Evolutionary conservation across 176 grass and related monocot species (phyloP), one percentile per base, ranked within the genome.

Genomic region (Ensete glaucum): DNA sequence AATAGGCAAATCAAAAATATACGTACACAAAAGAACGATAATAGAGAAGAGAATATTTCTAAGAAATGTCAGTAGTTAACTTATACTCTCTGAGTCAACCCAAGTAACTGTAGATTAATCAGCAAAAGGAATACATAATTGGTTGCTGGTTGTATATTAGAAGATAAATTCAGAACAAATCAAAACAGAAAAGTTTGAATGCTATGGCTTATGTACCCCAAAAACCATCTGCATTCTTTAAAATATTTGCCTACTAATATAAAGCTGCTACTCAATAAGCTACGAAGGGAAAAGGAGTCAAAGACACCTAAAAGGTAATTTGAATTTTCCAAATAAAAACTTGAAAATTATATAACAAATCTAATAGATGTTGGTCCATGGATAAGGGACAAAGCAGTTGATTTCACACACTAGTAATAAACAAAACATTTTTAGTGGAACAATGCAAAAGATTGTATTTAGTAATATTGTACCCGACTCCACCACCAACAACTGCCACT

Each of bases 401-500:
- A 34, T 4, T 34, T 34, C 29, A 34, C 29, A 34, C 29, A 5
- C 29, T 34, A 34, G 29, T 34, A 34, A 34, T 4, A 34, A 34
- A 34, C 3, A 5, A 34, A 34, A 43, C 34, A 43, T 43, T 43
- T 43, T 43, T 43, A 43, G 34, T 6, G 34, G 34, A 43, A 43
- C 34, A 43, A 43, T 43, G 34, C 6, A 43, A 43, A 43, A 43
- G 14, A 71, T n/a, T 52, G 50, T 20, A 17, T 22, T 22, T 24
- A 72, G 19, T 23, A 19, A 14, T 26, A 67, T 22, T 9, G 17
- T 72, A 79, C 77, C 77, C 72, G 2, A 79, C 67, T 79, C 77
- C 77, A 72, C 67, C 77, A 48, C 77, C 77, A 71, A 79, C 43
- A 43, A 79, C 67, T 16, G 77, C 77, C 54, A 79, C 77, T 54